Conservation (phyloP, 805 yeast species). For the Kluyveromyces wickerhamii region DNA sequence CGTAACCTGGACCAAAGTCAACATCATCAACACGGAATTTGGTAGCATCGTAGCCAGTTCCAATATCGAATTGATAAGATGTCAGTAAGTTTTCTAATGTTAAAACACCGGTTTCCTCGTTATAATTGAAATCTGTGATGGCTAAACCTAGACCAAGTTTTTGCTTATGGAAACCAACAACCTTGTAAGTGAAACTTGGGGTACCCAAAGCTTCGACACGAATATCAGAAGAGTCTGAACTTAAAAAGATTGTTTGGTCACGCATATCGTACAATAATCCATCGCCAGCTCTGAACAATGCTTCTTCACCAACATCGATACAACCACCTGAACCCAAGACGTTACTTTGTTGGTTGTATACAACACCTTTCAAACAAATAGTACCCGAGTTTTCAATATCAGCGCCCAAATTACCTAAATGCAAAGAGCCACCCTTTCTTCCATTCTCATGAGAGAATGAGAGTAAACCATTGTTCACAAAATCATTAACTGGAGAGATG, state of each 20-base stretch:
- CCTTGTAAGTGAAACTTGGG: constrained; percentile 7
- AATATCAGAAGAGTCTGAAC: constrained; percentile 7
- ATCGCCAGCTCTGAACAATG: constrained; percentile 7
- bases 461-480: constrained; percentile 10
- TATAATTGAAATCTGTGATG: constrained; percentile 6
- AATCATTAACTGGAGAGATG: constrained; percentile 6
- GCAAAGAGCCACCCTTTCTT: constrained; percentile 6
- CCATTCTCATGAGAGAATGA: constrained; percentile 7
- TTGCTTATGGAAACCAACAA: constrained; percentile 11
- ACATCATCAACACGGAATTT: constrained; percentile 5
- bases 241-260: constrained; percentile 10
- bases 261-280: constrained; percentile 3
- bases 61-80: constrained; percentile 10
- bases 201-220: constrained; percentile 10
- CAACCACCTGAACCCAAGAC: constrained; percentile 12
- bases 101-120: constrained; percentile 9
- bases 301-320: constrained; percentile 10
- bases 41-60: constrained; percentile 10
- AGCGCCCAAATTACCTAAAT: constrained; percentile 5
- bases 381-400: constrained; percentile 12
- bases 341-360: constrained; percentile 5
- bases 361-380: constrained; percentile 9
- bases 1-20: constrained; percentile 5
- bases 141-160: constrained; percentile 9
- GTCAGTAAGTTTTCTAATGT: constrained; percentile 6